Evolutionary conservation across 2,329 filamentous ascomycete species (phyloP), one percentile per base, ranked within the genome.

Genomic region (Geoglossum cookeanum): DNA sequence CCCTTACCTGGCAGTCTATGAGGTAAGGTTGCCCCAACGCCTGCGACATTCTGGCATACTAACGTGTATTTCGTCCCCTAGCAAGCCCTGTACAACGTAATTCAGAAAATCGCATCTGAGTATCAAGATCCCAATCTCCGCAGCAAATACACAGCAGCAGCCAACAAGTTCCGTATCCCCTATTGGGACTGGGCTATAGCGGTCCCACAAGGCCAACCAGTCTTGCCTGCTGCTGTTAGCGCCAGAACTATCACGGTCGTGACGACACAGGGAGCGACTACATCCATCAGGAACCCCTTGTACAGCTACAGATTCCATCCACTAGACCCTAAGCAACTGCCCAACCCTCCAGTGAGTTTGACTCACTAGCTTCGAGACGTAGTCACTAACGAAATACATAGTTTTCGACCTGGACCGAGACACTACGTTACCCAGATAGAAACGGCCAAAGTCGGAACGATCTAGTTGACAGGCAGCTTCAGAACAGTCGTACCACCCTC

Each of bases 1-100:
- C 55, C 85, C 87, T 0, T 94, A 91, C 68, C 72, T 92, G 57
- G 73, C 78, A 8, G 69, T 84, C 8, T 80, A 72, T 61, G 75
- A 84, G 70, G 77, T 78, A 62, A 54, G n/a, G 42, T 42, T 29
- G 9, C 37, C 13, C 27, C 3, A 15, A 52, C 9, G 45, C 7
- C 11, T 32, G 13, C 29, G 11, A 5, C 13, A 32, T 29, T 11
- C 29, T 30, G 29, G 22, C 27, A 13, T 11, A 29, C 39, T 49
- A 52, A 57, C 22, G 15, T 48, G n/a, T 27, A 17, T 30, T 29
- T 17, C 17, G 1, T 13, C 56, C 3, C 39, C 35, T 51, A 72
- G 68, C 65, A 72, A 66, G 60, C 67, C 11, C 59, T 74, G 33
- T 72, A 67, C 65, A 61, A 62, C 9, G 64, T 69, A 49, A 70